Base-by-base conservation (phyloP, 1,284 basidiomycete species). In the Polyporus tsugae region DNA sequence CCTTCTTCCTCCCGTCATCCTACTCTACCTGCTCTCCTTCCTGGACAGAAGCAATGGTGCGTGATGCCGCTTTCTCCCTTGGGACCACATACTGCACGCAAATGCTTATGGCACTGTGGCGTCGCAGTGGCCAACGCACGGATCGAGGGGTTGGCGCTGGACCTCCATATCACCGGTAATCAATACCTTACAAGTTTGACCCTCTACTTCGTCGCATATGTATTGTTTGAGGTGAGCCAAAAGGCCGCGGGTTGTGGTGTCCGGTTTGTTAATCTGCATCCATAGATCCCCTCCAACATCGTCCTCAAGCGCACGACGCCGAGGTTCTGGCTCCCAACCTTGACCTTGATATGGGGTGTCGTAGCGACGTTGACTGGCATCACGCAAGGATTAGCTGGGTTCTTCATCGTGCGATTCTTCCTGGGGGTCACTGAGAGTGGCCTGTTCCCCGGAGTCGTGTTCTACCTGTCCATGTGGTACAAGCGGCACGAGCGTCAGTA, bases 1-100 rank as follows among this genome's bases (percentile, higher is more conserved):
- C 63, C 77, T 89, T 42, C 77, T 89, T 33, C 88, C 88, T 1
- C 83, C 88, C 58, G 78, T 90, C 58, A 89, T 87, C 0, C 74
- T 90, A 35, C 79, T 93, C 19, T 92, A 90, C 77, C 83, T 92
- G 15, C 78, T 92, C 60, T 89, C 88, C 62, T 93, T 92, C 78
- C 79, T 92, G 73, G 91, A 93, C 17, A 58, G 55, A 58, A 58
- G 55, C 19, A 76, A 82, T 89, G 60, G 46, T 63, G 36, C n/a
- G 62, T 58, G 17, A 11, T 58, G 6, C 36, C 9, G 55, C 9
- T 58, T 22, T 5, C 35, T 7, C 35, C 7, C 17, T 35, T 4
- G 2, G 36, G 33, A 58, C 49, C 2, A 22, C 49, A 33, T 55
- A 17, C 46, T 55, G n/a, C 35, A 58, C 35, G 15, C 36, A 33